phyloP scores from a whole-genome alignment of 768 basidiomycete species.

The Macrocybe gigantea region DNA sequence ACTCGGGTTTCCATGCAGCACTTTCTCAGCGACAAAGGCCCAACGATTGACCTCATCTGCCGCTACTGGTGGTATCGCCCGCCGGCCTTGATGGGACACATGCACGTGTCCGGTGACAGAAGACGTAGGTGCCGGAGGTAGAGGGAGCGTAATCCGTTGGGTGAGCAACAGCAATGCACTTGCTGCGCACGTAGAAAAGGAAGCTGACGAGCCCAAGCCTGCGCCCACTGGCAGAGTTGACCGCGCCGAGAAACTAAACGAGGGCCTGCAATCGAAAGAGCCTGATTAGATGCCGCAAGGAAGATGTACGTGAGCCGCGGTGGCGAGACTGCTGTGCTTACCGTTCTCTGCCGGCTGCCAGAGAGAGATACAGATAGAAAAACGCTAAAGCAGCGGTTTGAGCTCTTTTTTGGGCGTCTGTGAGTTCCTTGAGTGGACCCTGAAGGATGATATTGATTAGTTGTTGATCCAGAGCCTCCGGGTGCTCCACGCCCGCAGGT shows the following conservation, averaged over 20 bases:
- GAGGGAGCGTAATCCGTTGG: constrained; percentile 56
- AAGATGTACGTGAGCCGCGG: constrained; percentile 4
- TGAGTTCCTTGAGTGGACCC: constrained; percentile 31
- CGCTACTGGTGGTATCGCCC: constrained; percentile 52
- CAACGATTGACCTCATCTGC: constrained; percentile 86
- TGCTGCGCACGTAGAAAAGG: constrained; percentile 85
- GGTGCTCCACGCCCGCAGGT: constrained; percentile 45
- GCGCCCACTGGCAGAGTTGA: constrained; percentile 92
- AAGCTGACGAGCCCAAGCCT: constrained; percentile 95
- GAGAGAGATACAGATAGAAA: constrained; percentile 88
- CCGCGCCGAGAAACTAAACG: constrained; percentile 76
- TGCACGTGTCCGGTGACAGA: constrained; percentile 47
- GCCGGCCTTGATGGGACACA: constrained; percentile 58
- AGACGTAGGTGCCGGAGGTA: constrained; percentile 41
- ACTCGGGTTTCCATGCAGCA: constrained; percentile 94
- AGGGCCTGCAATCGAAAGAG: constrained; percentile 42
- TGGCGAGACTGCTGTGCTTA: constrained; percentile 27
- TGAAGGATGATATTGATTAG: constrained; percentile 67
- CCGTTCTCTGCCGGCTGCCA: constrained; percentile 53
- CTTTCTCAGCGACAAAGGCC: constrained; percentile 94
- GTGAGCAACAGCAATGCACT: constrained; percentile 75
- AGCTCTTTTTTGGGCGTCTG: constrained; percentile 31
- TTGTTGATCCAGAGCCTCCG: constrained; percentile 63
- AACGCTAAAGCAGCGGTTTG: constrained; percentile 58
- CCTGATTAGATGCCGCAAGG: constrained; percentile 2